These are phyloP conservation scores for Penicillium capsulatum DNA, from an alignment of 2,329 filamentous ascomycete genomes.

Conservation along the genomic window DNA sequence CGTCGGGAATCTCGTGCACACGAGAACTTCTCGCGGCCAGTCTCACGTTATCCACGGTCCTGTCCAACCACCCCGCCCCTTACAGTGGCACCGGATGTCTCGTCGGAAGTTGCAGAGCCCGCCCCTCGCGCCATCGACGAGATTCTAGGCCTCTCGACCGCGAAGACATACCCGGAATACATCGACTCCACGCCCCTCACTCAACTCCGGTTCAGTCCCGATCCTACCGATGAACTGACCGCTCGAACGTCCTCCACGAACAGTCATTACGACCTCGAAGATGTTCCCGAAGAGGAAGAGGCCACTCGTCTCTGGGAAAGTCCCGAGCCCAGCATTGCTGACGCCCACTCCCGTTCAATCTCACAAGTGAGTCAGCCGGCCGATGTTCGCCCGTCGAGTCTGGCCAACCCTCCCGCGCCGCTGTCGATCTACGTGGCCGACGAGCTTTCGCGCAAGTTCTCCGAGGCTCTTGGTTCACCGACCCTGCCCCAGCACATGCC, in stretches of 20 bases:
- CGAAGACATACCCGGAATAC: conserved; percentile 31
- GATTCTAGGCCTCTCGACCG: conserved; percentile 34
- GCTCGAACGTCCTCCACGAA: conserved; percentile 41
- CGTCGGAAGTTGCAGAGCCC: conserved; percentile 32
- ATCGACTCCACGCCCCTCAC: conserved; percentile 27
- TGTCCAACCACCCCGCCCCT: conserved; percentile 41
- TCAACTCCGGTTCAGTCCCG: conserved; percentile 42
- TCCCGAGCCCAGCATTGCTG: conserved; percentile 21
- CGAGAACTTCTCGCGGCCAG: conserved; percentile 56
- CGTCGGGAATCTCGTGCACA: conserved; percentile 38
- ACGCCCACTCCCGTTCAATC: conserved; percentile 16
- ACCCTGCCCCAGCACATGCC: conserved; percentile 30
- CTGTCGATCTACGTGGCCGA: conserved; percentile 32
- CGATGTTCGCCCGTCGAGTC: conserved; percentile 8
- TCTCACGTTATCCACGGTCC: conserved; percentile 39
- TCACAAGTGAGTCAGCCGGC: conserved; percentile 17
- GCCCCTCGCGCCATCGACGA: conserved; percentile 41
- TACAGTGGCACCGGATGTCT: conserved; percentile 34
- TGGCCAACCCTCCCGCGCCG: conserved; percentile 23
- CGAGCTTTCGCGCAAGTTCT: conserved; percentile 38
- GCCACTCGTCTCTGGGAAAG: conserved; percentile 31
- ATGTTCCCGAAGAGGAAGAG: conserved; percentile 47
- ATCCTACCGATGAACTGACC: conserved; percentile 39
- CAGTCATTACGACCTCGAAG: conserved; percentile 39
- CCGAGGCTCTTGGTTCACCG: conserved; percentile 45